Percentiles rank a stretch among this genome's conserved stretches.
Evolutionary conservation across 2,329 filamentous ascomycete genomes (phyloP).

Genomic region (Erysiphe neolycopersici): DNA sequence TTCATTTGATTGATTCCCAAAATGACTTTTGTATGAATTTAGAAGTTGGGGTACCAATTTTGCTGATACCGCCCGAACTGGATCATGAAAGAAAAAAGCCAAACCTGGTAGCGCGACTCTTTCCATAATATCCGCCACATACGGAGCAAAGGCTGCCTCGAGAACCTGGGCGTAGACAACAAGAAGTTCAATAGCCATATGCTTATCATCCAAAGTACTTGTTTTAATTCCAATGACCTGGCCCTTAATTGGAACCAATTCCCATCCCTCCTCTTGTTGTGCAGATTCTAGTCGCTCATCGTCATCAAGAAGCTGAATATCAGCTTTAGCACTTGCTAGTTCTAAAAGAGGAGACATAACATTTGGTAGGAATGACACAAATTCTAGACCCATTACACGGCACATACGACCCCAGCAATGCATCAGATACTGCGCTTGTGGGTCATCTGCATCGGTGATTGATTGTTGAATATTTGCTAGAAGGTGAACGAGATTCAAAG

Average conservation of each 20-base stretch:
- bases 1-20: constrained; percentile 54
- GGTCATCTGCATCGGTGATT: constrained; percentile 78
- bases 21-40: constrained; percentile 80
- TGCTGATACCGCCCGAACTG: constrained; percentile 79
- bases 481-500: constrained; percentile 63
- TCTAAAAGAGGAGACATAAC: constrained; percentile 89
- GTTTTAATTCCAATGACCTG: constrained; percentile 98
- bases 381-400: constrained; percentile 69
- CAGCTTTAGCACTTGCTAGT: constrained; percentile 80
- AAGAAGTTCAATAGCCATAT: constrained; percentile 96
- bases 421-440: constrained; percentile 86
- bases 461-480: constrained; percentile 65
- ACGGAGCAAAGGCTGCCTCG: constrained; percentile 77
- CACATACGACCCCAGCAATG: constrained; percentile 99
- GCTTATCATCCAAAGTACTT: constrained; percentile 89
- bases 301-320: constrained; percentile 86
- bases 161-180: constrained; percentile 92
- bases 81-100: constrained; percentile 98
- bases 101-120: constrained; percentile 84
- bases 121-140: constrained; percentile 81
- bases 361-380: constrained; percentile 70
- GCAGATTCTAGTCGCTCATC: constrained; percentile 83
- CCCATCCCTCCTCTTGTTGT: constrained; percentile 91
- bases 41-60: constrained; percentile 84
- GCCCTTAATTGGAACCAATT: constrained; percentile 84